phyloP scores from a whole-genome alignment of 495 filamentous ascomycete species.

The Penicilliopsis zonata region DNA sequence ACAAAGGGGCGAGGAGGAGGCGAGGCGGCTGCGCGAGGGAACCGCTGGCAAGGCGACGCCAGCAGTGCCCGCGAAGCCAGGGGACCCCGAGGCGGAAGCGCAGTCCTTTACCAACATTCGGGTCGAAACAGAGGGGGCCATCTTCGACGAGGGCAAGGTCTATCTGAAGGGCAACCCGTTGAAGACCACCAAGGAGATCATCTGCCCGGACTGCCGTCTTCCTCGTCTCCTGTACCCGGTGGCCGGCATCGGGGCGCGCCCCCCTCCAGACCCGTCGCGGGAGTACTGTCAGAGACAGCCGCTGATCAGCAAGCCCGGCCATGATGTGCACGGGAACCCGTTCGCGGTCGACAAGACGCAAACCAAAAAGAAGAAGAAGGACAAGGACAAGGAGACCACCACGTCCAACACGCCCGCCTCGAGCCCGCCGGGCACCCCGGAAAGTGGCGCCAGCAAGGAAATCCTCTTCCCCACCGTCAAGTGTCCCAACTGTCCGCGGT shows the following conservation, averaged over 20 bases:
- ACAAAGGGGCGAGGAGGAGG: conserved; percentile 48
- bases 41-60: conserved; percentile 19
- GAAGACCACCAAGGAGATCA: conserved; percentile 56
- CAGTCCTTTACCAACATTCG: conserved; percentile 24
- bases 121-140: conserved; percentile 58
- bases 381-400: conserved; percentile 30
- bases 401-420: not conserved
- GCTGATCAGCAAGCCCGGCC: conserved; percentile 57
- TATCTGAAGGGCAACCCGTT: conserved; percentile 66
- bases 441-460: conserved; percentile 34
- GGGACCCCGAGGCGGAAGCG: conserved; percentile 23
- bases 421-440: not conserved
- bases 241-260: conserved; percentile 45
- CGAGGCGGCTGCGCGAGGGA: conserved; percentile 22
- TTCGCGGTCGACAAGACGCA: conserved; percentile 49
- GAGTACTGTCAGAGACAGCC: conserved; percentile 70
- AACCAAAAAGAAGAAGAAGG: conserved; percentile 39
- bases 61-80: too few species aligned
- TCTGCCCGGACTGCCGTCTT: conserved; percentile 53
- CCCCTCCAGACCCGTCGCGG: conserved; percentile 45
- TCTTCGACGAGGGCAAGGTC: conserved; percentile 61
- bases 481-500: conserved; percentile 50
- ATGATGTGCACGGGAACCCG: conserved; percentile 75
- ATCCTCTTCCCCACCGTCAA: conserved; percentile 61
- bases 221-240: conserved; percentile 52